These are phyloP conservation scores for Magnaporthiopsis incrustans DNA, from an alignment of 2,329 filamentous ascomycete species.

Conservation along the genomic window DNA sequence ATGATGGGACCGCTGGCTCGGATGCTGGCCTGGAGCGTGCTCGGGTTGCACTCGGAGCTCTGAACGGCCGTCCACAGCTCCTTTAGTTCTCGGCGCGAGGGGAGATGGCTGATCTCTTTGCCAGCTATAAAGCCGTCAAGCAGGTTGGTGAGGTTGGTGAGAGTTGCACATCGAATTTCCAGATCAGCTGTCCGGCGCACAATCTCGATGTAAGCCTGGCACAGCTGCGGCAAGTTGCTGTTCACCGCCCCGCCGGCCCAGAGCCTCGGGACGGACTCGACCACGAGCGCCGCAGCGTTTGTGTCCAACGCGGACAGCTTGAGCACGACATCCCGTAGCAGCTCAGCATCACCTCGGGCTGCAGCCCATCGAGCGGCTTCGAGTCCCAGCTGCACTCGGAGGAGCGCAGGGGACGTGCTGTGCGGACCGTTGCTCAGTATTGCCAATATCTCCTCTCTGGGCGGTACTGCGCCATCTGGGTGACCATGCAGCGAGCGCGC, in stretches of 20 bases:
- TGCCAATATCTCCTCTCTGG: not conserved
- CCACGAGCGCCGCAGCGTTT: conserved; percentile 31
- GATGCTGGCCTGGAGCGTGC: conserved; percentile 41
- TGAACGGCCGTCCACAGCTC: conserved; percentile 26
- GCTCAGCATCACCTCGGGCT: conserved; percentile 9
- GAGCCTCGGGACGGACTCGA: conserved; percentile 28
- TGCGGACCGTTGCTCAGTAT: not conserved
- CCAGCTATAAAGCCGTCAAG: conserved; percentile 32
- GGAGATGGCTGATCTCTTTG: conserved; percentile 29
- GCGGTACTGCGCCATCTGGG: not conserved
- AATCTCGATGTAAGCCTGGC: conserved; percentile 33
- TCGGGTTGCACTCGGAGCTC: conserved; percentile 33
- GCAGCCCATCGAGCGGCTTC: conserved; percentile 27
- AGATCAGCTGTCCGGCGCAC: conserved; percentile 29
- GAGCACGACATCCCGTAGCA: conserved; percentile 24
- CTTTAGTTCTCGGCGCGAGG: conserved; percentile 37
- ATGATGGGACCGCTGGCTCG: conserved; percentile 40
- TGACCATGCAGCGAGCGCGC: not conserved
- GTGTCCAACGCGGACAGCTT: conserved; percentile 29
- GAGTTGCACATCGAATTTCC: conserved; percentile 37
- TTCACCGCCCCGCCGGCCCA: conserved; percentile 16
- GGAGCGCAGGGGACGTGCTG: conserved; percentile 22
- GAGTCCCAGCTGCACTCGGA: conserved; percentile 29
- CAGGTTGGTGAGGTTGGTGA: conserved; percentile 38
- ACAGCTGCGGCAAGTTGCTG: conserved; percentile 25